These are phyloP conservation scores for Gymnopilus dilepis DNA, from an alignment of 768 basidiomycete species.

Conservation along the genomic window DNA sequence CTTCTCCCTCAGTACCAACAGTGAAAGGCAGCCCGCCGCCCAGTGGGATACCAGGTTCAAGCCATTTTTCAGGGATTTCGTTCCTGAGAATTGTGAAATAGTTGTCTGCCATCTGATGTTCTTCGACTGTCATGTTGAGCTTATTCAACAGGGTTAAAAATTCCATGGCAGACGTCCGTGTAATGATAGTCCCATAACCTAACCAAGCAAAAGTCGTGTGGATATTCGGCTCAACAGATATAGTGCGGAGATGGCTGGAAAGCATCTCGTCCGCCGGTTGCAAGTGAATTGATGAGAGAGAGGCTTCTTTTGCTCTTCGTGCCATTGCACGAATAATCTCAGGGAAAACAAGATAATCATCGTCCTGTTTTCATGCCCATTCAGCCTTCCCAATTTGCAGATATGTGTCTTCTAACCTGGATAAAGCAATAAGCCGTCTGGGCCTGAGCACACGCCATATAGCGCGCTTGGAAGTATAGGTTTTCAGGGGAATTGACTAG, in stretches of 20 bases:
- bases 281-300: conserved; percentile 48
- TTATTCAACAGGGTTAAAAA: conserved; percentile 54
- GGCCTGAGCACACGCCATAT: conserved; percentile 57
- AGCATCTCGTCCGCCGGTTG: conserved; percentile 68
- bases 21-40: conserved; percentile 69
- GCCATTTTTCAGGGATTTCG: conserved; percentile 62
- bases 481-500: conserved; percentile 65
- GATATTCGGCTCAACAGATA: conserved; percentile 40
- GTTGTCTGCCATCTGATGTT: conserved; percentile 72
- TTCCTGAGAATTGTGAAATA: conserved; percentile 68
- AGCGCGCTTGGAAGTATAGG: conserved; percentile 66
- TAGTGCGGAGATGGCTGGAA: conserved; percentile 53
- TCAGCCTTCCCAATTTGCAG: conserved; percentile 1
- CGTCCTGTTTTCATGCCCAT: conserved; percentile 50
- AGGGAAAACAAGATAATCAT: conserved; percentile 67
- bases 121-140: conserved; percentile 51
- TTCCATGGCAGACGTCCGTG: conserved; percentile 42
- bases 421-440: conserved; percentile 64
- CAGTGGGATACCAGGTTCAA: conserved; percentile 65
- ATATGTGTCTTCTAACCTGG: conserved; percentile 43
- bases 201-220: conserved; percentile 71
- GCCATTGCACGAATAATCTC: conserved; percentile 60
- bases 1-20: conserved; percentile 58
- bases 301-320: conserved; percentile 37
- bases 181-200: conserved; percentile 65